Percentiles rank a stretch among this genome's conserved stretches.
Evolutionary conservation across 176 grass and related monocot species (phyloP).

Genomic region (Melocanna baccifera): DNA sequence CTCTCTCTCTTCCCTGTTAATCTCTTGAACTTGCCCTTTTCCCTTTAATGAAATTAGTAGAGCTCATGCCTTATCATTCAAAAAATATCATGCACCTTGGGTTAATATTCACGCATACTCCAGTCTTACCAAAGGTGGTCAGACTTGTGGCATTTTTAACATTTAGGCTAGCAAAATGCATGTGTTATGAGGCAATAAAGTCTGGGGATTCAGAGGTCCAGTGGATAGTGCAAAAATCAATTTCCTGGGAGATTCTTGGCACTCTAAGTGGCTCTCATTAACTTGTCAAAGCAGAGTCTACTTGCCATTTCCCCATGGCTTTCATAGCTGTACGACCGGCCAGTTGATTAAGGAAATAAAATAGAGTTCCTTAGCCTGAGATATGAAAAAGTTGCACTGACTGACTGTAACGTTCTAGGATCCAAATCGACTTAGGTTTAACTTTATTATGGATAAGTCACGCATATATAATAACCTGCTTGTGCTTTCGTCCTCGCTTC

Average conservation of each 20-base stretch:
- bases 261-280: constrained; percentile 1
- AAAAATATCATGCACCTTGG: neutral
- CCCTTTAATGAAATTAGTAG: too few species aligned
- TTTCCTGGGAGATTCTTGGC: neutral
- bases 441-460: too few species aligned
- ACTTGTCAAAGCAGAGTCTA: neutral
- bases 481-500: too few species aligned
- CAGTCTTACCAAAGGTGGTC: rapidly evolving
- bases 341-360: neutral
- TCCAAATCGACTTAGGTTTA: too few species aligned
- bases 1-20: too few species aligned
- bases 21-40: too few species aligned
- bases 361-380: neutral
- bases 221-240: neutral
- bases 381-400: neutral
- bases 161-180: neutral
- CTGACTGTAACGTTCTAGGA: too few species aligned
- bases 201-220: neutral
- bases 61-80: too few species aligned
- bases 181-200: neutral
- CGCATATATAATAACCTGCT: too few species aligned
- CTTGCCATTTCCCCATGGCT: neutral
- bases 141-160: neutral
- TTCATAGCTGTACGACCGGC: neutral
- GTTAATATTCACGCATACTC: neutral